Base-by-base conservation (phyloP, 129 eudicot species). In the Chrysanthemum lavandulifolium region DNA sequence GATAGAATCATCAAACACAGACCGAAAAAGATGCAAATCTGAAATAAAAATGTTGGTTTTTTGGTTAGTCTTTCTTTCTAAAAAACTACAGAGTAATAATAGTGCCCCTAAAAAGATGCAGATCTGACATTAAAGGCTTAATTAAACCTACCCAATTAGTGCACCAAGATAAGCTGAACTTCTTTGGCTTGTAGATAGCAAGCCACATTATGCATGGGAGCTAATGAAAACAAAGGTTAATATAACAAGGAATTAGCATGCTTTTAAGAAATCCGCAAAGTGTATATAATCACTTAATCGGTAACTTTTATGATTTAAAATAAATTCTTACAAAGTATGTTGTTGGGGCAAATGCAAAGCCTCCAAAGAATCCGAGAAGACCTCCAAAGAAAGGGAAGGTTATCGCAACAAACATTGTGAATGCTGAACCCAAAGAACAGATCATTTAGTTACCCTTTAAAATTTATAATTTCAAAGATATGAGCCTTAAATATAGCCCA, bases 181-280 rank as follows among this genome's bases (percentile, higher is more conserved):
- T 87, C 80, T 69, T 87, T n/a, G 97, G 97, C 67, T 87, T 85
- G 78, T 76, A 79, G 71, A 87, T 82, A 49, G 82, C 68, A 16
- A 90, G 91, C 94, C 97, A 90, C 82, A 87, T 87, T 21, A 90
- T 69, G 69, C 97, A 90, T 12, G 97, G 97, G 13, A 90, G 85
- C 95, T 90, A 60, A 7, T 3, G 1, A 48, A 75, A 64, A 73
- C 29, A 48, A 29, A 50, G 62, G 18, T 63, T 11, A n/a, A 40
- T 4, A 6, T 18, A 54, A 67, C 62, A 65, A 63, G 52, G 40
- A 58, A 33, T 73, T 64, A 67, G 68, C 29, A 23, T 48, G 62
- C 21, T 14, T 62, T 43, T 47, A 52, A 13, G 19, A 52, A 61
- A 52, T 6, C 75, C 3, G 5, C 7, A 47, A 68, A 62, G 10